A percentile compares a stretch with the other conserved stretches of the same genome.
phyloP scores from a whole-genome alignment of 305 asterid genomes.

The Monarda citriodora region DNA sequence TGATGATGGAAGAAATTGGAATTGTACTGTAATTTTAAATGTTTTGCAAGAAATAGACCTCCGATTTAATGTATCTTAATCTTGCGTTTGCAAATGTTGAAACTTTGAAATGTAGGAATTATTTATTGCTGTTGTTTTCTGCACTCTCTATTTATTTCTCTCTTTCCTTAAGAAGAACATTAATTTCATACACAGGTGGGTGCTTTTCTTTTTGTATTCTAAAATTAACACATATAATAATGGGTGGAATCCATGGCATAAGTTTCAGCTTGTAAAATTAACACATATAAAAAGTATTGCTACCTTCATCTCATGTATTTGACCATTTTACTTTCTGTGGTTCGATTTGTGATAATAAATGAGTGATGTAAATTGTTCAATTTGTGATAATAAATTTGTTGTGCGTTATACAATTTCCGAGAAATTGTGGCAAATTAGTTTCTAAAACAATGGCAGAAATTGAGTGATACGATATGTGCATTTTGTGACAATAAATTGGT shows the following conservation, averaged over 20 bases:
- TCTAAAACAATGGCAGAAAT: too few species aligned
- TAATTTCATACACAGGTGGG: background rate
- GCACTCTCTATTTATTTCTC: background rate
- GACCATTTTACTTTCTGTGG: too few species aligned
- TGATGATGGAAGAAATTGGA: too few species aligned
- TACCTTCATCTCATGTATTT: too few species aligned
- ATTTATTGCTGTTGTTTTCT: background rate
- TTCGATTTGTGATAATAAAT: too few species aligned
- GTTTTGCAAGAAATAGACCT: conserved; percentile 5
- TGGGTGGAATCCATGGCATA: background rate
- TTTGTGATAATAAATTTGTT: too few species aligned
- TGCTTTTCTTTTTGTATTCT: background rate
- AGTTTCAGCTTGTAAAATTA: background rate
- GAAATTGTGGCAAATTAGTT: too few species aligned
- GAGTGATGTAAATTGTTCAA: too few species aligned
- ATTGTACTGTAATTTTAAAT: conserved; percentile 1
- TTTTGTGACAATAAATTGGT: too few species aligned
- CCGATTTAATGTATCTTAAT: conserved; percentile 1
- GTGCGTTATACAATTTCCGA: too few species aligned
- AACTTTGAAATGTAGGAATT: conserved; percentile 10
- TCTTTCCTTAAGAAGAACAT: background rate
- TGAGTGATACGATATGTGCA: too few species aligned
- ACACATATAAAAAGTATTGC: too few species aligned
- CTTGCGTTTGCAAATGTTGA: conserved; percentile 2
- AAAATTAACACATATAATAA: background rate